A percentile compares a stretch with the other conserved stretches of the same genome.
Conservation (phyloP, 257 asterid species). For the Penstemon davidsonii region DNA sequence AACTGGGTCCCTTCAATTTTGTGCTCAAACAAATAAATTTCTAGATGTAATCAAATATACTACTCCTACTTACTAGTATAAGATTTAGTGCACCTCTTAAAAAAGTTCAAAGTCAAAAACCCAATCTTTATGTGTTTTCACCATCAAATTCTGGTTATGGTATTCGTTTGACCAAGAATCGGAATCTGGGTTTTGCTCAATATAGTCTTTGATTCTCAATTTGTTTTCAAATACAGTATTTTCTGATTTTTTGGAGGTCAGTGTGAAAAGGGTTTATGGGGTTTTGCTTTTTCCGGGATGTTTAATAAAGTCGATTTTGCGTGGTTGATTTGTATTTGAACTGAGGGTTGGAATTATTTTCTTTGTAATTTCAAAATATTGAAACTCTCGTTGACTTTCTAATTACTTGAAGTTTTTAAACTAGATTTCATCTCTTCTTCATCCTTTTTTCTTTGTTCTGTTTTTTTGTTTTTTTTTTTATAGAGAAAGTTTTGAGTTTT, state of each 20-base stretch:
- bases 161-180: conserved; percentile 26
- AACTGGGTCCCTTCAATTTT: conserved; percentile 46
- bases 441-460: conserved; percentile 8
- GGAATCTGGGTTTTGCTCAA: conserved; percentile 40
- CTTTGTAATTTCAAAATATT: conserved; percentile 28
- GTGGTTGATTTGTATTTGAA: conserved; percentile 45
- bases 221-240: neutral
- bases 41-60: conserved; percentile 31
- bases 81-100: conserved; percentile 24
- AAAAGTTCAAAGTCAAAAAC: conserved; percentile 18
- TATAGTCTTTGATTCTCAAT: conserved; percentile 5
- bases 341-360: conserved; percentile 16
- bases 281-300: conserved; percentile 22
- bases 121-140: conserved; percentile 19
- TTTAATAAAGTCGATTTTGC: conserved; percentile 23
- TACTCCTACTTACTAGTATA: neutral
- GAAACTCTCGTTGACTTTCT: conserved; percentile 6
- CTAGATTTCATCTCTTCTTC: neutral
- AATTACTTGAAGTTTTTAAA: conserved; percentile 16
- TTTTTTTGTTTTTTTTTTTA: conserved; percentile 1
- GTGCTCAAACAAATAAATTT: conserved; percentile 40
- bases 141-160: conserved; percentile 18
- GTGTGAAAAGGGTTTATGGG: conserved; percentile 43
- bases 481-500: neutral
- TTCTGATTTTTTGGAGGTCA: conserved; percentile 19